Percentiles rank a stretch among this genome's conserved stretches.
phyloP scores from a whole-genome alignment of 257 asterid species.

The Nicotiana obtusifolia region DNA sequence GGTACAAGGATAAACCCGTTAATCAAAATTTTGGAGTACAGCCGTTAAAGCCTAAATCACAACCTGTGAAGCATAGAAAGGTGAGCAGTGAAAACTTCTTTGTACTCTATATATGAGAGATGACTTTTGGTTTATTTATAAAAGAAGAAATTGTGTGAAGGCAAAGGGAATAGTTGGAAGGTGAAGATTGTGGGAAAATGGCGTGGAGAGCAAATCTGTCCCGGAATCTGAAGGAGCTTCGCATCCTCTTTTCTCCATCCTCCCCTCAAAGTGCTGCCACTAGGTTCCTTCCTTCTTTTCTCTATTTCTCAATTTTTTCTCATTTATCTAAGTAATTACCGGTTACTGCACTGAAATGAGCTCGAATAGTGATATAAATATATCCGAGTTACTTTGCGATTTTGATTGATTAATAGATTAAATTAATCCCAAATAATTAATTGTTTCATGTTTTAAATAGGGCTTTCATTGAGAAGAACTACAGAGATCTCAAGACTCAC shows the following conservation, averaged over 20 bases:
- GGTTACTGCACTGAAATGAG: neutral
- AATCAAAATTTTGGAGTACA: neutral
- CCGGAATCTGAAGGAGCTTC: constrained; percentile 74
- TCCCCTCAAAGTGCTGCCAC: constrained; percentile 71
- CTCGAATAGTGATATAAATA: neutral
- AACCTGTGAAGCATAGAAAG: too few species aligned
- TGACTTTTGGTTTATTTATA: neutral
- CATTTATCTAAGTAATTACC: neutral
- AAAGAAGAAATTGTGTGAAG: neutral
- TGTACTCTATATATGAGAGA: too few species aligned
- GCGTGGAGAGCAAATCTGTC: constrained; percentile 85
- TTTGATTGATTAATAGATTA: neutral
- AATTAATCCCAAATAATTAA: neutral
- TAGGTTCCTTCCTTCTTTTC: constrained; percentile 32
- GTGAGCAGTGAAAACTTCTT: too few species aligned
- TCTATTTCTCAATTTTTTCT: neutral
- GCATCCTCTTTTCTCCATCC: constrained; percentile 59
- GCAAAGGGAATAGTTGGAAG: neutral
- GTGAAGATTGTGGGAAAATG: constrained; percentile 25
- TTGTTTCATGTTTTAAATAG: neutral
- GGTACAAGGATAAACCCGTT: neutral
- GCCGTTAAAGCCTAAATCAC: neutral
- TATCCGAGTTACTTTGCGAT: neutral
- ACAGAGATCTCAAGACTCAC: constrained; percentile 81
- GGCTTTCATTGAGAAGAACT: constrained; percentile 64